A percentile compares a stretch with the other conserved stretches of the same genome.
phyloP scores from a whole-genome alignment of 164 flowering plant species.

The Sextonia rubra region DNA sequence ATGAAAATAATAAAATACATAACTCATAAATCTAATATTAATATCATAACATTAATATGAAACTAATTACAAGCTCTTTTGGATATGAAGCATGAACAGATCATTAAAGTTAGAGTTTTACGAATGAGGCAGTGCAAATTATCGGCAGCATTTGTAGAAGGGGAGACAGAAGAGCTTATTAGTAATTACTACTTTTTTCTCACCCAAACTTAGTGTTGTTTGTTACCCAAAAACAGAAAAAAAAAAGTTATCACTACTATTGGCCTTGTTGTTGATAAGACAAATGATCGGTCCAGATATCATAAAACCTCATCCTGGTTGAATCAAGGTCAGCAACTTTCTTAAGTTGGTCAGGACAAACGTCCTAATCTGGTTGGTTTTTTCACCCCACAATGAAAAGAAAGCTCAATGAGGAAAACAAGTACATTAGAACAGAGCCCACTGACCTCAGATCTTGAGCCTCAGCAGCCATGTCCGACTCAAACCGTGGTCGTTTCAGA shows the following conservation, averaged over 20 bases:
- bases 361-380: background rate
- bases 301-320: too few relatives aligned
- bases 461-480: constrained; percentile 23
- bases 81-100: background rate
- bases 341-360: too few relatives aligned
- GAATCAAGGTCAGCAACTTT: too few relatives aligned
- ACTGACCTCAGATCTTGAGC: constrained; percentile 34
- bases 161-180: too few relatives aligned
- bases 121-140: background rate
- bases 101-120: background rate
- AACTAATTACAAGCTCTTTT: background rate
- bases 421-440: background rate
- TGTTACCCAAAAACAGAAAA: too few relatives aligned
- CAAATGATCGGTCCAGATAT: background rate
- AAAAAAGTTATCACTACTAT: too few relatives aligned
- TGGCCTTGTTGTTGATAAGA: too few relatives aligned
- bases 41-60: background rate
- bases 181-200: too few relatives aligned
- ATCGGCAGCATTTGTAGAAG: background rate
- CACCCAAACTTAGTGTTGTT: too few relatives aligned
- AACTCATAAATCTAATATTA: too few relatives aligned
- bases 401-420: background rate
- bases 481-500: constrained; percentile 23
- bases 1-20: too few relatives aligned
- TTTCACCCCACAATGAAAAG: background rate